Evolutionary conservation across 1,139 yeast species (phyloP).

Genomic region (Pichia sp.): DNA sequence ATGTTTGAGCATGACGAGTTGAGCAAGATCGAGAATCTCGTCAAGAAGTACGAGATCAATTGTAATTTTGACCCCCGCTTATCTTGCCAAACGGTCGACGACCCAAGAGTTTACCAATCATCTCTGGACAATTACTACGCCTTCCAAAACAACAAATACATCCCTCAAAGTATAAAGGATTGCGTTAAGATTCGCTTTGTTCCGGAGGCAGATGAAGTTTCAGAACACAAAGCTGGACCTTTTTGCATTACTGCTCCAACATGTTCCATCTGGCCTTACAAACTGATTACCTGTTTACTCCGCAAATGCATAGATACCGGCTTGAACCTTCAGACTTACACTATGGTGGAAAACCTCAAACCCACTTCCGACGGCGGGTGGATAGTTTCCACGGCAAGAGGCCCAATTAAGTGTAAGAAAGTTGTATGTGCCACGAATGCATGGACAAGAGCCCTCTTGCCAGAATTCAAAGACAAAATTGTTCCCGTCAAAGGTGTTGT

Average conservation of each 20-base stretch:
- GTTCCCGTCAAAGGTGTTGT: constrained; percentile 30
- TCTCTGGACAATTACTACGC: constrained; percentile 23
- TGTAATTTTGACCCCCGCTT: constrained; percentile 34
- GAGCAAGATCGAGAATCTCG: constrained; percentile 29
- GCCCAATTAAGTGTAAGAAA: constrained; percentile 32
- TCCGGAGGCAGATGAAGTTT: constrained; percentile 23
- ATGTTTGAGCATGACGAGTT: constrained; percentile 33
- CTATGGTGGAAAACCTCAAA: constrained; percentile 32
- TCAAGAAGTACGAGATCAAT: constrained; percentile 34
- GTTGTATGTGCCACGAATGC: constrained; percentile 42
- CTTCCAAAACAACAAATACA: constrained; percentile 25
- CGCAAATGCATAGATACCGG: constrained; percentile 32
- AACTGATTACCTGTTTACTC: constrained; percentile 35
- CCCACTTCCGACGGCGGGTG: constrained; percentile 25
- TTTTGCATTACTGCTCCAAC: constrained; percentile 39
- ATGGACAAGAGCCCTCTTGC: constrained; percentile 34
- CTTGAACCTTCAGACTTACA: constrained; percentile 39
- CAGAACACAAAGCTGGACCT: constrained; percentile 24
- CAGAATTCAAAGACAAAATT: constrained; percentile 26
- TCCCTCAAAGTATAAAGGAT: constrained; percentile 24
- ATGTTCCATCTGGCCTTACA: constrained; percentile 42
- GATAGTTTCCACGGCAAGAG: constrained; percentile 34
- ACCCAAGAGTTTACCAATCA: constrained; percentile 15
- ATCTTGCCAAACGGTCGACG: constrained; percentile 35
- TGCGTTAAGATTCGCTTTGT: constrained; percentile 25